A percentile compares a stretch with the other conserved stretches of the same genome.
These are phyloP conservation scores for Zangia roseola DNA, from an alignment of 768 basidiomycete genomes.

Conservation along the genomic window DNA sequence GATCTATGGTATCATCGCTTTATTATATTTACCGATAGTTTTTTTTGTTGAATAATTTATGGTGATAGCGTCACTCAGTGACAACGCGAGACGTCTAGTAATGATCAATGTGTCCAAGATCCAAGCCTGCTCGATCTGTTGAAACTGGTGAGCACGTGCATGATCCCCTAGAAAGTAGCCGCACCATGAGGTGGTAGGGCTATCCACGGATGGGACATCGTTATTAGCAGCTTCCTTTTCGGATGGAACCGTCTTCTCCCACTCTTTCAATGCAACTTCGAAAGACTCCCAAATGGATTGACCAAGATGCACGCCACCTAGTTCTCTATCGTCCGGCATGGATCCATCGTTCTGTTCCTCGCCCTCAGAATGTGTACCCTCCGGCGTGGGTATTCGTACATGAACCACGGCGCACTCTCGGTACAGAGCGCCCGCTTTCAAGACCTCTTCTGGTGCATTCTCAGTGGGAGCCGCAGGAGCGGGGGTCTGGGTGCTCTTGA, in stretches of 20 bases:
- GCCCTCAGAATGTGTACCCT: conserved; percentile 17
- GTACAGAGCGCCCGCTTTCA: conserved; percentile 78
- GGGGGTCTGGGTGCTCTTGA: conserved; percentile 48
- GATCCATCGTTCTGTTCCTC: conserved; percentile 35
- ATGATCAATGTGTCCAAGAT: neutral
- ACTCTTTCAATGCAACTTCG: conserved; percentile 62
- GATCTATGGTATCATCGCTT: conserved; percentile 18
- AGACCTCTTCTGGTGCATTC: conserved; percentile 52
- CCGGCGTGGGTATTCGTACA: conserved; percentile 36
- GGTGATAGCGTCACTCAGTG: conserved; percentile 2
- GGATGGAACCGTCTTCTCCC: conserved; percentile 46
- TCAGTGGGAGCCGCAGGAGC: conserved; percentile 6
- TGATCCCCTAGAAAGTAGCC: neutral
- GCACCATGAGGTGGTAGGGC: conserved; percentile 17
- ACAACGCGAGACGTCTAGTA: conserved; percentile 5
- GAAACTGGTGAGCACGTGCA: neutral
- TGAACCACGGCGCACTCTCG: conserved; percentile 69
- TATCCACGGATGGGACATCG: conserved; percentile 27
- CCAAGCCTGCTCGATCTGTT: neutral
- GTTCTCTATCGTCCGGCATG: conserved; percentile 62
- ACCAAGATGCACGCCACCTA: conserved; percentile 68
- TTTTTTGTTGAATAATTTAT: conserved; percentile 25
- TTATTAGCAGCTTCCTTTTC: conserved; percentile 20
- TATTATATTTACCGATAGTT: conserved; percentile 27
- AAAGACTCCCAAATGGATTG: conserved; percentile 76